phyloP scores from a whole-genome alignment of 108 stramenopile genomes.

The Discostella stelligeroides region DNA sequence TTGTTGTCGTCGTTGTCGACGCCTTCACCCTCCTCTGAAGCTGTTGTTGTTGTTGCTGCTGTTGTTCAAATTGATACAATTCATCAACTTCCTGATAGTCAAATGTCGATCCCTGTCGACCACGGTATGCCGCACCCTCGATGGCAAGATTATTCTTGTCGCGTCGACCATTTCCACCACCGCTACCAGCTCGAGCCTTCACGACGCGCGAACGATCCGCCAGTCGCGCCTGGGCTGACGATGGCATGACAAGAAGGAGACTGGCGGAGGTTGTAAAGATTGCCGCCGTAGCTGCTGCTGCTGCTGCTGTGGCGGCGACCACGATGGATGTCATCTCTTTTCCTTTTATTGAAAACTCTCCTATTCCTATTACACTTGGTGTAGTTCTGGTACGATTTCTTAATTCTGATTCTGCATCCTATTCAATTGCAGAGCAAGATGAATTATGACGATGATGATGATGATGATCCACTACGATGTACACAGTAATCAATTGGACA shows the following conservation, averaged over 20 bases:
- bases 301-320: neutral
- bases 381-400: neutral
- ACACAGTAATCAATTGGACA: no score
- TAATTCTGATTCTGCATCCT: neutral
- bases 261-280: neutral
- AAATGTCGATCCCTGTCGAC: neutral
- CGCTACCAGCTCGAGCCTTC: slow-evolving; percentile 53
- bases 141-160: slow-evolving; percentile 39
- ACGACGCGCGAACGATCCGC: slow-evolving; percentile 86
- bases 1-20: neutral
- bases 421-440: no score
- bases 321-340: neutral
- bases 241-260: neutral
- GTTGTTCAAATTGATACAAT: no score
- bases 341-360: neutral
- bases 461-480: no score
- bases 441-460: no score
- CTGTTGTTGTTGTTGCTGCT: slow-evolving; percentile 8
- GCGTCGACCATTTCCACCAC: neutral
- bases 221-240: slow-evolving; percentile 50
- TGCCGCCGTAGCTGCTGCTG: no score
- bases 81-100: no score
- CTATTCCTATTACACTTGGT: neutral
- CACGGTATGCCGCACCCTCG: slow-evolving; percentile 44
- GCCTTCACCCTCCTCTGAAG: neutral